These are phyloP conservation scores for Candida ficus DNA, from an alignment of 805 yeast species.

Conservation along the genomic window DNA sequence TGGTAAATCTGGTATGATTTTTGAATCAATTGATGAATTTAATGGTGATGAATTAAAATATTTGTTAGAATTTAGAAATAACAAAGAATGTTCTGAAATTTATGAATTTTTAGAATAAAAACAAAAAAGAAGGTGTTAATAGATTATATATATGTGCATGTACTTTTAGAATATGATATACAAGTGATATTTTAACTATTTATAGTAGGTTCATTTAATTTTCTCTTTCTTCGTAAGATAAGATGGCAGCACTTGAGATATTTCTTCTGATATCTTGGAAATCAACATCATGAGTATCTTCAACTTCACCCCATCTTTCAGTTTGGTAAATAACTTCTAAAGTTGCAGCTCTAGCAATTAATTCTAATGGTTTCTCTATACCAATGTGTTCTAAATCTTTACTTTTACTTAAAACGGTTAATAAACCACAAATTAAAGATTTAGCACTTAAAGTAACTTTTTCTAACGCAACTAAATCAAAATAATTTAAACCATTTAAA, in stretches of 20 bases:
- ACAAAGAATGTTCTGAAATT: slow-evolving; percentile 17
- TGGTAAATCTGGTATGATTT: slow-evolving; percentile 22
- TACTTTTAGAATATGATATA: no score
- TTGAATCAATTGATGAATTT: slow-evolving; percentile 14
- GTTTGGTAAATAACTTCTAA: slow-evolving; percentile 84
- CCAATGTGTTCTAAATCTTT: slow-evolving; percentile 24
- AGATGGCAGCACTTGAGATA: slow-evolving; percentile 70
- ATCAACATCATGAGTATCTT: slow-evolving; percentile 98
- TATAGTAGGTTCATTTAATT: no score
- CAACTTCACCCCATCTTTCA: slow-evolving; percentile 95
- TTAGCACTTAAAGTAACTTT: slow-evolving; percentile 82
- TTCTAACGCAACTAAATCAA: slow-evolving; percentile 86
- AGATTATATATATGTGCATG: not conserved
- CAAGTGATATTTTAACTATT: no score
- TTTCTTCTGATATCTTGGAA: slow-evolving; percentile 82
- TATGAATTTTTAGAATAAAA: slow-evolving; percentile 13
- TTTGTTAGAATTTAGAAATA: slow-evolving; percentile 21
- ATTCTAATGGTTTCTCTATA: slow-evolving; percentile 55
- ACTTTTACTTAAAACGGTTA: slow-evolving; percentile 51
- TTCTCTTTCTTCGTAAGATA: slow-evolving; percentile 32
- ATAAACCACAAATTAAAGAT: slow-evolving; percentile 78
- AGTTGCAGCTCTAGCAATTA: slow-evolving; percentile 70
- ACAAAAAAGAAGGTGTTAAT: no score
- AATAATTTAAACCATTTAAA: slow-evolving; percentile 56
- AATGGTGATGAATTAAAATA: slow-evolving; percentile 17